Base-by-base conservation (phyloP, 2,329 filamentous ascomycete genomes). In the Colletotrichum gigasporum region DNA sequence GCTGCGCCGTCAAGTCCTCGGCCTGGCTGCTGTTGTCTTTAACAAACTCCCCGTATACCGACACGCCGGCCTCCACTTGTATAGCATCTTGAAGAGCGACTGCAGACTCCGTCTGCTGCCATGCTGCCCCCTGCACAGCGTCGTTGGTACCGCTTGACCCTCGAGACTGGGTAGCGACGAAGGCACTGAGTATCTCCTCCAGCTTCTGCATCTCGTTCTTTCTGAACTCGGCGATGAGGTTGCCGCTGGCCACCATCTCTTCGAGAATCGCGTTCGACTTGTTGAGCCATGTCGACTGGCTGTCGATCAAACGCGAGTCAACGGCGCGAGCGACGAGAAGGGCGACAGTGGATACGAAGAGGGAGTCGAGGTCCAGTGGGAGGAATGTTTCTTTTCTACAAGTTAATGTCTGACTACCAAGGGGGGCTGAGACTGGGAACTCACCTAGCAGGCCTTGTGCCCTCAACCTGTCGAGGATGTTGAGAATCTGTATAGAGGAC, bases 401-500 rank as follows among this genome's bases (percentile, higher is more conserved):
- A 54, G 57, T 24, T 57, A 20, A 3, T 2, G 14, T 11, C 50
- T n/a, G n/a, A n/a, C n/a, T n/a, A n/a, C n/a, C n/a, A n/a, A n/a
- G n/a, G n/a, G 1, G 1, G 3, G 10, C 4, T 10, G 5, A 24
- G 8, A 30, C 16, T 12, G 28, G 18, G 3, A 16, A 48, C 68
- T 68, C 74, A 85, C 82, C 82, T 2, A 85, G 74, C 14, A 85
- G 74, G 9, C 78, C 78, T 67, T 85, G 82, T 9, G 74, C 72
- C 67, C 80, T 77, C 22, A 85, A 71, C 34, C 74, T 76, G 58
- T 74, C 74, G 7, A 85, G 78, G 34, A 85, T 77, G 3, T 75
- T 70, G 34, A 76, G 70, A 65, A 68, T 73, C 58, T 75, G 71
- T 10, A 72, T 68, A 1, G 72, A 75, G 12, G 75, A 76, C 48